These are phyloP conservation scores for Cercospora citrullina DNA, from an alignment of 2,329 filamentous ascomycete species.

Conservation along the genomic window DNA sequence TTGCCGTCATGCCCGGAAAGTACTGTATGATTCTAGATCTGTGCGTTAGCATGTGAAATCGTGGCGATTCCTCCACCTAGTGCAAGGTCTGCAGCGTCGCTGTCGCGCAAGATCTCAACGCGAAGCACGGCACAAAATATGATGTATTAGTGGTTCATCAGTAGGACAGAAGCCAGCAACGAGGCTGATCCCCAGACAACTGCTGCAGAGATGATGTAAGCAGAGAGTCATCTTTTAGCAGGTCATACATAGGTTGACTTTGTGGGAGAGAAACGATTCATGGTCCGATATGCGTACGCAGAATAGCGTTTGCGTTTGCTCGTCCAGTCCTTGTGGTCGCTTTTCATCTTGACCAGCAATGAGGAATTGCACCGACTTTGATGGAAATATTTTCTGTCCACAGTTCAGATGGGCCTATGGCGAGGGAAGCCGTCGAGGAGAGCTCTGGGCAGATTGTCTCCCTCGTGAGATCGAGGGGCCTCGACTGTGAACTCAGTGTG, in stretches of 20 bases:
- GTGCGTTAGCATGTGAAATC: not conserved
- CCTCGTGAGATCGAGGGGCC: not conserved
- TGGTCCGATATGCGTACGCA: not conserved
- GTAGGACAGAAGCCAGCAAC: not conserved
- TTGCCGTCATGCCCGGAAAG: not conserved
- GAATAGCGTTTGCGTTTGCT: not conserved
- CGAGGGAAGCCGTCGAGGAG: not conserved
- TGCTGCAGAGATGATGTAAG: not conserved
- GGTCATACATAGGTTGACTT: not conserved
- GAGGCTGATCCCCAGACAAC: not conserved
- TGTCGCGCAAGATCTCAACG: not conserved
- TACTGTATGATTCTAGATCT: not conserved
- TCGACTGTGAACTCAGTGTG: not conserved
- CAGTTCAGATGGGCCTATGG: not conserved
- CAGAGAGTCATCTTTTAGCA: not conserved
- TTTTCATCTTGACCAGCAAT: too few species aligned
- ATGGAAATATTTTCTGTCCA: too few species aligned
- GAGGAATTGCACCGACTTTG: too few species aligned
- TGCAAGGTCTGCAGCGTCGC: not conserved
- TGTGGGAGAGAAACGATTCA: not conserved
- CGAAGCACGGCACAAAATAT: not conserved
- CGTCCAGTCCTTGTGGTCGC: too few species aligned
- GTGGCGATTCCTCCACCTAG: too few species aligned
- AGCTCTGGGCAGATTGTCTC: not conserved
- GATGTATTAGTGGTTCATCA: not conserved